Evolutionary conservation across 2,329 filamentous ascomycete genomes (phyloP), one percentile per base, ranked within the genome.

Genomic region (Paraphoma sp.): DNA sequence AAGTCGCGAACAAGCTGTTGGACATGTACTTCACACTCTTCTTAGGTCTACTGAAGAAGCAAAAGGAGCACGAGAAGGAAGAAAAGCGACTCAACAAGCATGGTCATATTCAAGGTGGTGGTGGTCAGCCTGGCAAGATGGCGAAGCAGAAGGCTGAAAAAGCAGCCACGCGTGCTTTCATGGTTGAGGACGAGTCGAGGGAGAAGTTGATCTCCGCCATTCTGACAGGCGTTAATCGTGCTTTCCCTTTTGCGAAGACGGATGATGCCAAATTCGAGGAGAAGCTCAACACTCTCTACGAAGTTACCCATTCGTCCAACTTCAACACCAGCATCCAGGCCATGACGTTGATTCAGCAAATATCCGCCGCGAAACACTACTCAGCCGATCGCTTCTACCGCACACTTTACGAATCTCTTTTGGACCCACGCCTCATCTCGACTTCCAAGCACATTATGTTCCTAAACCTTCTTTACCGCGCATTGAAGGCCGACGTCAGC

Each of bases 261-360:
- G 91, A 95, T 70, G 88, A 91, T 65, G 86, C 87, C 43, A 87
- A 87, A 83, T 92, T 98, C 63, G 91, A 96, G 70, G 88, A 89
- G 56, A 94, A 99, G 71, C 86, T 99, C 54, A 90, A 98, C 73
- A 97, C 94, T 3, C 84, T 99, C 28, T 99, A 97, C 84, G 89
- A 88, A 68, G 95, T 99, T 69, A 96, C 95, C 0, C 95, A 99
- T 78, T 98, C 94, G 0, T 92, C 94, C 54, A 99, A 99, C 77
- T 98, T 99, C 84, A 99, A 98, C 79, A 99, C 95, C 0, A 95
- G 93, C 73, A 92, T 99, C 38, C 95, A 99, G 78, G 94, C 95
- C 33, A 85, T 99, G 63, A 90, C 97, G 80, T 82, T 99, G 46
- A 96, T 99, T 64, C 95, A 98, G 74, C 95, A 98, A 75, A 85